Evolutionary conservation across 805 yeast species (phyloP), one percentile per base, ranked within the genome.

Genomic region (Cyberlindnera samutprakarnensis): DNA sequence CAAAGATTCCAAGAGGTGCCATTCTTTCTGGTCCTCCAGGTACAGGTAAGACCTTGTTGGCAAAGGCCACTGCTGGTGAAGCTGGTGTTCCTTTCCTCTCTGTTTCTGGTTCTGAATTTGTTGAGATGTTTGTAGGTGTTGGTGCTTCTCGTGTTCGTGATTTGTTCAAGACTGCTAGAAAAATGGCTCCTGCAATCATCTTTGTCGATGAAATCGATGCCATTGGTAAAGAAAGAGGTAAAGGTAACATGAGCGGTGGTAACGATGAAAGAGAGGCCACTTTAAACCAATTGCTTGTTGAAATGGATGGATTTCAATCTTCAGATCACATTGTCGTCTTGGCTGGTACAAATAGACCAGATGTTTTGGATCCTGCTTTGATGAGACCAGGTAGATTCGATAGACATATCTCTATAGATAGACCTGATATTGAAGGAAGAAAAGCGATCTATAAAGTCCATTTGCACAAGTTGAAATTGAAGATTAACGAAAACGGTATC

Each of bases 101-200:
- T 15, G 95, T 87, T 6, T 81, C 94, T 2, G 96, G 95, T 47
- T 85, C 95, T 11, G 96, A 87, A 55, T 87, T 87, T 46, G 94
- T 86, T n/a, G 95, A 87, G 57, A 87, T 87, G 95, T 87, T 84
- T 65, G 94, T 84, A 14, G 96, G 96, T 61, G 95, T 87, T 17
- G 96, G 96, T 62, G 95, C 96, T 4, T 78, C 90, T 4, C 72
- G 96, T 57, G 96, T 87, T 25, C 82, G 96, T 56, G 96, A 88
- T 53, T 67, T 87, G 51, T 87, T 87, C 63, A 79, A 81, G 53
- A 82, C 84, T 28, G 96, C 96, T 13, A 71, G 95, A 50, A 82
- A 81, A 41, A 80, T 75, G 66, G 92, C 95, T 0, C 96, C 96
- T 6, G 70, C 94, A 3, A 87, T 87, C 47, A 78, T 87, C 33